phyloP scores from a whole-genome alignment of 495 filamentous ascomycete genomes.

The Tetracladium setigerum region DNA sequence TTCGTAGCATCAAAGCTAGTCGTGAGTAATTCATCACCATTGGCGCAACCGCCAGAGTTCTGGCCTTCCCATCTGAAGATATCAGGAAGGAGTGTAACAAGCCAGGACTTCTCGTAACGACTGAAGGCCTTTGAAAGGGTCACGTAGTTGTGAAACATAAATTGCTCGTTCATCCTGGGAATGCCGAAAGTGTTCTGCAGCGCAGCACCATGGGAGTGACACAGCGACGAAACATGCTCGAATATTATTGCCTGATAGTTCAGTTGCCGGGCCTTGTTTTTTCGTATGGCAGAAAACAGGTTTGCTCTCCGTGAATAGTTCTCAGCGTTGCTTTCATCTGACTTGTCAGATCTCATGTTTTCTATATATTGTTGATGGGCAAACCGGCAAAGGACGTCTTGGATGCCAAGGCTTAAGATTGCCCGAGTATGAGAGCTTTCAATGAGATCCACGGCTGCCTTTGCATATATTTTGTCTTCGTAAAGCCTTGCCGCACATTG shows the following conservation, averaged over 20 bases:
- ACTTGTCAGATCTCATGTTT: conserved; percentile 5
- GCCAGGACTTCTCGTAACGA: conserved; percentile 1
- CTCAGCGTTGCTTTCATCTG: neutral
- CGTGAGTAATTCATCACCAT: neutral
- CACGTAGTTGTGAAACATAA: conserved; percentile 4
- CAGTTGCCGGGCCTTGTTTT: conserved; percentile 7
- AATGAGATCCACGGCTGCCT: conserved; percentile 5
- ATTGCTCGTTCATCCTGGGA: conserved; percentile 1
- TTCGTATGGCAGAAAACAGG: conserved; percentile 5
- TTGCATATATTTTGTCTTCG: conserved; percentile 1
- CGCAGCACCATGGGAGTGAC: neutral
- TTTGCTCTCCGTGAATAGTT: conserved; percentile 1
- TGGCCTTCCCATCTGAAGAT: conserved; percentile 7
- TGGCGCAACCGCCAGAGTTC: neutral
- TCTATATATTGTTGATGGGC: conserved; percentile 1
- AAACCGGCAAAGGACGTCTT: conserved; percentile 1
- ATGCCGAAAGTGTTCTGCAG: conserved; percentile 4
- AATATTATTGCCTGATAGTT: conserved; percentile 4
- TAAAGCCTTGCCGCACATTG: conserved; percentile 7
- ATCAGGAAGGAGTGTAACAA: conserved; percentile 10
- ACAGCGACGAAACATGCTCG: conserved; percentile 4
- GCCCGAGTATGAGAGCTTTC: conserved; percentile 3
- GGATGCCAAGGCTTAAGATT: conserved; percentile 8
- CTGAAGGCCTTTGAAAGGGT: conserved; percentile 2
- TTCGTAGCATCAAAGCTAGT: neutral